phyloP scores from a whole-genome alignment of 129 eudicot genomes.

The Artemisia tridentata region DNA sequence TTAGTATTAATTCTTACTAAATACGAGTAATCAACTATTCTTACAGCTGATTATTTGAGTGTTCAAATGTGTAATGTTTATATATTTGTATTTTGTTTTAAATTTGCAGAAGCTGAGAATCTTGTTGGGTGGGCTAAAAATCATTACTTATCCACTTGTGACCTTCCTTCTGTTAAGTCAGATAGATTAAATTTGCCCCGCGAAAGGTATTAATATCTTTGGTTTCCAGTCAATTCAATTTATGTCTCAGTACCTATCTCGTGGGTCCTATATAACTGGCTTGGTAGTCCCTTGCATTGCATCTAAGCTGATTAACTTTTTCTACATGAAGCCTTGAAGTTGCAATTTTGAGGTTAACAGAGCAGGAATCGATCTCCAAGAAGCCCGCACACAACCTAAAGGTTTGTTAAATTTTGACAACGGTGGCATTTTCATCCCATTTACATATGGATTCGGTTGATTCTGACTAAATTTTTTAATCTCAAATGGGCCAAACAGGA shows the following conservation, averaged over 20 bases:
- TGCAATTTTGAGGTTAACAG: slow-evolving; percentile 77
- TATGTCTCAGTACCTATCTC: not conserved
- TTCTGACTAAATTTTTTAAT: not conserved
- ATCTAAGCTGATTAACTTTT: slow-evolving; percentile 23
- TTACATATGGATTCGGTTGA: slow-evolving; percentile 1
- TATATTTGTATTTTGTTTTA: not conserved
- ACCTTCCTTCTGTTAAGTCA: slow-evolving; percentile 61
- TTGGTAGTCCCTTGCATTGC: not conserved
- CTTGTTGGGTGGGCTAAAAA: slow-evolving; percentile 98
- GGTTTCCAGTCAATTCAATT: not conserved
- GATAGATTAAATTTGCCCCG: slow-evolving; percentile 71
- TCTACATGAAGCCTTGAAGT: slow-evolving; percentile 63
- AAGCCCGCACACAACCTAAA: slow-evolving; percentile 83
- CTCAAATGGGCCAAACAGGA: not conserved
- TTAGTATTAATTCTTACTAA: no score
- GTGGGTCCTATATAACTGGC: not conserved
- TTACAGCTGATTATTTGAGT: not conserved
- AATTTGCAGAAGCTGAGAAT: slow-evolving; percentile 79
- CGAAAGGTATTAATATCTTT: slow-evolving; percentile 60
- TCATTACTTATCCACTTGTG: slow-evolving; percentile 74
- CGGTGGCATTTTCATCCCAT: not conserved
- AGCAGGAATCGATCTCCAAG: slow-evolving; percentile 74
- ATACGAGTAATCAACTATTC: no score
- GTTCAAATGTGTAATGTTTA: slow-evolving; percentile 10
- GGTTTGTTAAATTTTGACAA: slow-evolving; percentile 38